Percentiles rank a stretch among this genome's conserved stretches.
These are phyloP conservation scores for Aspergillus novofumigatus DNA, from an alignment of 2,329 filamentous ascomycete species.

Conservation along the genomic window DNA sequence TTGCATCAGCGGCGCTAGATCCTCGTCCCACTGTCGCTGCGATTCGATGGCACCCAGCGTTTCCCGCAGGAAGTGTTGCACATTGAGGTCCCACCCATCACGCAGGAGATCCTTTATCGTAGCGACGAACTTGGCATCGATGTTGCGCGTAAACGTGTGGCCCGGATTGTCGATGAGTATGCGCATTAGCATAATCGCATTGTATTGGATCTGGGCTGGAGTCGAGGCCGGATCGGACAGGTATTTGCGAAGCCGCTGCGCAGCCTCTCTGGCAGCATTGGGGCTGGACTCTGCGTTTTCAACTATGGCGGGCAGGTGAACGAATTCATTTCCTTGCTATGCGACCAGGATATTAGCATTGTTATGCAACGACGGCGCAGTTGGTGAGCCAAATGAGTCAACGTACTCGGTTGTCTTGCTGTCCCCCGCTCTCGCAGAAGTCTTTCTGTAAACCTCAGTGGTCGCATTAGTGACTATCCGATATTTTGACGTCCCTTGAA, in stretches of 20 bases:
- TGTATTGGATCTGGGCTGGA: slow-evolving; percentile 77
- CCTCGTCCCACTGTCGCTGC: slow-evolving; percentile 69
- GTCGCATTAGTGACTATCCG: not conserved
- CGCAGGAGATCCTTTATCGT: slow-evolving; percentile 71
- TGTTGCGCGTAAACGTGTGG: slow-evolving; percentile 79
- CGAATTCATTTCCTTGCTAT: slow-evolving; percentile 75
- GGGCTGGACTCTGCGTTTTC: slow-evolving; percentile 92
- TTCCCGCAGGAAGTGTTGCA: slow-evolving; percentile 82
- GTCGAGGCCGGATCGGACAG: slow-evolving; percentile 66
- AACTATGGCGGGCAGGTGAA: slow-evolving; percentile 89
- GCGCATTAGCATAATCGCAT: slow-evolving; percentile 89
- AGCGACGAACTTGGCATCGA: slow-evolving; percentile 79
- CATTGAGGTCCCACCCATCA: slow-evolving; percentile 65
- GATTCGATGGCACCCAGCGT: slow-evolving; percentile 74
- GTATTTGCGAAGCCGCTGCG: slow-evolving; percentile 75
- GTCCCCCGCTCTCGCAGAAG: slow-evolving; percentile 71
- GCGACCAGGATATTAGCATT: not conserved
- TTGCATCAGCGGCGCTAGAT: slow-evolving; percentile 63
- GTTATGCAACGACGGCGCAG: not conserved
- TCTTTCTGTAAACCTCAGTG: slow-evolving; percentile 52
- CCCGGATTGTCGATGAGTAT: slow-evolving; percentile 93
- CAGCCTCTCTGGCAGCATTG: slow-evolving; percentile 74
- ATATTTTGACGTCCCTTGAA: not conserved
- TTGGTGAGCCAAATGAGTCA: not conserved
- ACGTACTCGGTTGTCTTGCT: slow-evolving; percentile 53